phyloP scores from a whole-genome alignment of 1,139 yeast species.

The Geotrichum citri-aurantii region DNA sequence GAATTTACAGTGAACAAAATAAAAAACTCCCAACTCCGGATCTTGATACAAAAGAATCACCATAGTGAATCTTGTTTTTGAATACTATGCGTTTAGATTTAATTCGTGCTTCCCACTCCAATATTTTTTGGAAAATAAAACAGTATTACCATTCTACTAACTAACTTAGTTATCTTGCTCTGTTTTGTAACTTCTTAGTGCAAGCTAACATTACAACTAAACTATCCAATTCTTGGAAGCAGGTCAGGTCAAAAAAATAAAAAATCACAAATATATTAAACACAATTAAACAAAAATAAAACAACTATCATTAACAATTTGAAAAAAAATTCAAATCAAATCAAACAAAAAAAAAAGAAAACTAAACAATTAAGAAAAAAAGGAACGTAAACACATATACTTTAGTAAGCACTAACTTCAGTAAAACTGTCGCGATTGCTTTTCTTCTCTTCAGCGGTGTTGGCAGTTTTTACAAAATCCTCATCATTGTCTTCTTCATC shows the following conservation, averaged over 20 bases:
- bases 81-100: too few species aligned
- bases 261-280: neutral
- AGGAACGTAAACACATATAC: neutral
- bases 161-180: too few species aligned
- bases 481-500: neutral
- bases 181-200: too few species aligned
- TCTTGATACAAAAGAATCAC: too few species aligned
- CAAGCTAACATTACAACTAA: too few species aligned
- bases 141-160: too few species aligned
- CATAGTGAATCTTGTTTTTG: too few species aligned
- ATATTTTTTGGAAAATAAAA: too few species aligned
- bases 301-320: neutral
- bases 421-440: constrained; percentile 29
- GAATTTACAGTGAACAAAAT: too few species aligned
- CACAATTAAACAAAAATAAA: neutral
- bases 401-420: constrained; percentile 31
- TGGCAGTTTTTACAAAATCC: neutral
- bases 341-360: neutral
- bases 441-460: constrained; percentile 11
- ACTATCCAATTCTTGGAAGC: too few species aligned
- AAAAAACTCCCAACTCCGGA: too few species aligned
- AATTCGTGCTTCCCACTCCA: too few species aligned
- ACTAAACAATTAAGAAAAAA: neutral
- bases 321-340: neutral
- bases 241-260: neutral